Base-by-base conservation (phyloP, 1,139 yeast species). In the Geotrichum candidum region DNA sequence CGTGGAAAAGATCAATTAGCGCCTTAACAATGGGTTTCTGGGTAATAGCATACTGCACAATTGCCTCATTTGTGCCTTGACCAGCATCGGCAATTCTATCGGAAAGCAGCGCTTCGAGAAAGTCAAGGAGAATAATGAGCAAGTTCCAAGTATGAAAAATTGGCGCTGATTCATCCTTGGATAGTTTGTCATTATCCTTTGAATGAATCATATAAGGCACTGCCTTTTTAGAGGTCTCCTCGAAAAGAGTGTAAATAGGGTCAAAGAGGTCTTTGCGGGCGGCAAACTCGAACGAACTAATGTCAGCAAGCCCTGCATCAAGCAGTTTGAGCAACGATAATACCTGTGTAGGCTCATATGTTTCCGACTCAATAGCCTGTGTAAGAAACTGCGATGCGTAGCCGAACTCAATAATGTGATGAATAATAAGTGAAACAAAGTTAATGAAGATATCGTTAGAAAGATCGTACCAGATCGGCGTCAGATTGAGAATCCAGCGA, bases 321-420 rank as follows among this genome's bases (percentile, higher is more conserved):
- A 68, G 27, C 25, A 68, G 56, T 54, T 68, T 69, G 27, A 69
- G 59, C 33, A 69, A 48, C 9, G 72, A 66, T 18, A 68, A 60
- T 23, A 62, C 56, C 48, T 65, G 67, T 31, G 58, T 57, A 6
- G 66, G 58, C 4, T 57, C 56, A 46, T 53, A 56, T 5, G 38
- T 35, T 11, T 58, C 60, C 7, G 63, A 62, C 63, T 64, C 59
- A 59, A 67, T 31, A 53, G 54, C 31, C 18, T 29, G 13, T 15
- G 46, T 46, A 5, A 66, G 51, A 60, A 63, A 64, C 18, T 52
- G 56, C 5, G 65, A 58, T 3, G 63, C 64, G n/a, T 52, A 58
- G 4, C 67, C 66, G n/a, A 54, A 38, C 7, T 54, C 53, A 23
- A 67, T 55, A 23, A 65, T 54, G 10, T 46, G 53, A 25, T 41